phyloP scores from a whole-genome alignment of 108 stramenopile genomes.

The Nitzschia palea region DNA sequence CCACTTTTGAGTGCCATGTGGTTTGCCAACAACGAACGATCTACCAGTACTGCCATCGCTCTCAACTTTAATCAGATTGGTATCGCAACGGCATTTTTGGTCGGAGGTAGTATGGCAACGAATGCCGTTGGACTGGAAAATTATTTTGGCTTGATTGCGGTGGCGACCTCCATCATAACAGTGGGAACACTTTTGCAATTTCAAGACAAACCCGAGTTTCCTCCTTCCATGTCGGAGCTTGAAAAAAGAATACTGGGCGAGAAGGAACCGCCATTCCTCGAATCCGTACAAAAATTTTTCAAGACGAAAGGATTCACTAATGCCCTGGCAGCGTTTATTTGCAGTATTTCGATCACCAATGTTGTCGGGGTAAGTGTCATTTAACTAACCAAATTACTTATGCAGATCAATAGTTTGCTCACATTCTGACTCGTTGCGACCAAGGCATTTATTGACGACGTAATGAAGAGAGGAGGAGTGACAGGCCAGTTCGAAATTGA shows the following conservation, averaged over 20 bases:
- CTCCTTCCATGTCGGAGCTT: constrained; percentile 63
- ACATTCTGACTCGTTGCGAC: no score
- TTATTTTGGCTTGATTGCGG: constrained; percentile 60
- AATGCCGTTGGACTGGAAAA: constrained; percentile 34
- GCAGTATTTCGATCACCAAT: constrained; percentile 82
- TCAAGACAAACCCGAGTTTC: constrained; percentile 48
- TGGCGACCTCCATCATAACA: constrained; percentile 36
- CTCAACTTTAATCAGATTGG: constrained; percentile 81
- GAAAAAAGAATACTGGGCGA: constrained; percentile 60
- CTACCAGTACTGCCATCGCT: constrained; percentile 65
- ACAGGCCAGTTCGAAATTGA: constrained; percentile 75
- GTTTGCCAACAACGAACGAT: constrained; percentile 68
- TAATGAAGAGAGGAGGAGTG: constrained; percentile 84
- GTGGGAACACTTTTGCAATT: constrained; percentile 62
- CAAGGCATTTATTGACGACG: constrained; percentile 86
- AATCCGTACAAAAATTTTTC: constrained; percentile 74
- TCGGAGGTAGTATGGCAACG: constrained; percentile 64
- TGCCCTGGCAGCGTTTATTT: constrained; percentile 78
- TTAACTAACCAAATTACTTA: background rate
- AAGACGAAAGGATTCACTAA: constrained; percentile 60
- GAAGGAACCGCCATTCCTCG: constrained; percentile 80
- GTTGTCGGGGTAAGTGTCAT: constrained; percentile 60
- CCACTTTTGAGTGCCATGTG: constrained; percentile 63
- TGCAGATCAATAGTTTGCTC: background rate
- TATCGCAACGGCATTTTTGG: constrained; percentile 76